These are phyloP conservation scores for Penicillium roqueforti DNA, from an alignment of 495 filamentous ascomycete species.

Conservation along the genomic window DNA sequence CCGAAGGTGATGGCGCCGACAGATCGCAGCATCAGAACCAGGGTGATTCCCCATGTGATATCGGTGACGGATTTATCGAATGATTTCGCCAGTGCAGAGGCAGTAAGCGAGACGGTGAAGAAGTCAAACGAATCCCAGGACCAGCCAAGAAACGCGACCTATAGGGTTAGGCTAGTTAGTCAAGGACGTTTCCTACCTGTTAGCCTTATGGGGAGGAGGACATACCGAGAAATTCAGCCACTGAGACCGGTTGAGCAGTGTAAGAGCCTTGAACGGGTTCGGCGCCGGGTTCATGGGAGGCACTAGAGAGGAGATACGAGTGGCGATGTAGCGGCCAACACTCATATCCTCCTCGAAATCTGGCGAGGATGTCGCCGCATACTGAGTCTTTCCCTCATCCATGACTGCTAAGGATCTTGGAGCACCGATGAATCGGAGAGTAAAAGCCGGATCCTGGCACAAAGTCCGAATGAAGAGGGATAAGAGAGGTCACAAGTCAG, in stretches of 20 bases:
- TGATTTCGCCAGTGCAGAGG: conserved; percentile 58
- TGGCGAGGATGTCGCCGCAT: conserved; percentile 11
- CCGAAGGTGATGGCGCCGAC: conserved; percentile 88
- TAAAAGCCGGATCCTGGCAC: background rate
- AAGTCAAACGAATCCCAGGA: conserved; percentile 90
- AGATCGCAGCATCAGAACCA: conserved; percentile 81
- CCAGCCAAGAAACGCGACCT: conserved; percentile 64
- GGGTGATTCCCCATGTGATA: conserved; percentile 89
- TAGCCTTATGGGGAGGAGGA: conserved; percentile 1
- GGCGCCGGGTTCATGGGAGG: conserved; percentile 74
- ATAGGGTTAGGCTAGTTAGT: conserved; percentile 3
- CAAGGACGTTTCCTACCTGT: background rate
- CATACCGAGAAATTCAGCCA: conserved; percentile 78
- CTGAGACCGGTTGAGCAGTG: conserved; percentile 66
- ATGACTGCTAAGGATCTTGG: background rate
- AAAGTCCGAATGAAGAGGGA: background rate
- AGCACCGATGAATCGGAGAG: background rate
- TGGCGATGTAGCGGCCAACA: conserved; percentile 58
- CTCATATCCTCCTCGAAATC: conserved; percentile 48
- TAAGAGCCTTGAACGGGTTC: conserved; percentile 70
- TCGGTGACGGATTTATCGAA: conserved; percentile 67
- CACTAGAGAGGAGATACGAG: conserved; percentile 66
- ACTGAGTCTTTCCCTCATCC: conserved; percentile 7
- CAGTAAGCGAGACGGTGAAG: conserved; percentile 81
- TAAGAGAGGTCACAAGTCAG: background rate